Conservation (phyloP, 495 filamentous ascomycete species). For the Trichoderma asperelloides region DNA sequence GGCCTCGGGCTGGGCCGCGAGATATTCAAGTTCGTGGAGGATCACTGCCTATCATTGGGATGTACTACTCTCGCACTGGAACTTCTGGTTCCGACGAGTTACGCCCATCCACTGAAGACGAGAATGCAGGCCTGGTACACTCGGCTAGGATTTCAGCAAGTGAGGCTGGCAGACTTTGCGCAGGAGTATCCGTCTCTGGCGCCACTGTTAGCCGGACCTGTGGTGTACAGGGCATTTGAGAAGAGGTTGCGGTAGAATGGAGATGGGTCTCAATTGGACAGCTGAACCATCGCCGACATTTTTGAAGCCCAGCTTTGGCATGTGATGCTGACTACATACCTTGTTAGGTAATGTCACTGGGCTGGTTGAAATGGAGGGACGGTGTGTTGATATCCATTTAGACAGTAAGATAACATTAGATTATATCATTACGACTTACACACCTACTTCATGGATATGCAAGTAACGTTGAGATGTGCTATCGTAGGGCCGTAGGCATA, state of each 20-base stretch:
- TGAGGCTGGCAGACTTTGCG: constrained; percentile 12
- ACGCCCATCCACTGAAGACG: constrained; percentile 17
- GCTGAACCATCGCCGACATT: not conserved
- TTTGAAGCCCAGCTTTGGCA: too few species aligned
- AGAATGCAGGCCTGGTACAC: constrained; percentile 17
- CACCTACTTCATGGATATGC: too few species aligned
- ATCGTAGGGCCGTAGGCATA: too few species aligned
- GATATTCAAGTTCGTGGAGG: constrained; percentile 18
- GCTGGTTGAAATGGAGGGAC: too few species aligned
- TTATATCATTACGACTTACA: too few species aligned
- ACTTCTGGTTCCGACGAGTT: constrained; percentile 16
- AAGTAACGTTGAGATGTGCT: too few species aligned
- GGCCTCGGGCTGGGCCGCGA: constrained; percentile 16
- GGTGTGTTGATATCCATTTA: too few species aligned
- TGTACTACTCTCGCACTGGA: constrained; percentile 14
- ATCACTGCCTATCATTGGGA: constrained; percentile 13
- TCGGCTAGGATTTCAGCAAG: constrained; percentile 13
- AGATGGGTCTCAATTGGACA: not conserved
- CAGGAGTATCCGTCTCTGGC: constrained; percentile 13
- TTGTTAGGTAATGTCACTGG: too few species aligned
- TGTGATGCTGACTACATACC: too few species aligned
- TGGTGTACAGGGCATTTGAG: constrained; percentile 18
- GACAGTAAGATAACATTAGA: too few species aligned
- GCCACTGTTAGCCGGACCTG: constrained; percentile 21
- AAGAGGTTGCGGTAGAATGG: constrained; percentile 9